Evolutionary conservation across 2,329 filamentous ascomycete genomes (phyloP).

Genomic region (Daldinia sp.): DNA sequence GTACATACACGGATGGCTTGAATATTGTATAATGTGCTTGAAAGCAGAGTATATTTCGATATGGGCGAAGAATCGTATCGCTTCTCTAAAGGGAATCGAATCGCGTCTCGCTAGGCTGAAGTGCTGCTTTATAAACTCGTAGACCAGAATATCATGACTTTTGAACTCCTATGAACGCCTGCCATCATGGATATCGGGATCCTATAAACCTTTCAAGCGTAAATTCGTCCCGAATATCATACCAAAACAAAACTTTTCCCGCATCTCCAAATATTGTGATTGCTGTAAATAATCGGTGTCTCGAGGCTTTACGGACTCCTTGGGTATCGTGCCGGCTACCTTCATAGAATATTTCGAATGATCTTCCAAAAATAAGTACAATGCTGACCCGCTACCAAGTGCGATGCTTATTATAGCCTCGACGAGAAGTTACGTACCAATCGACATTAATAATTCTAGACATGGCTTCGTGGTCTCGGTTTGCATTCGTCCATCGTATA

Average conservation of each 20-base stretch:
- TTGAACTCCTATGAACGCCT: conserved; percentile 32
- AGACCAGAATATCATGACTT: conserved; percentile 25
- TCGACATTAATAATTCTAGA: not conserved
- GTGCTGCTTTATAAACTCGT: conserved; percentile 3
- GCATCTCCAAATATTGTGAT: conserved; percentile 24
- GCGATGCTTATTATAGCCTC: not conserved
- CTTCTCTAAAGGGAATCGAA: conserved; percentile 15
- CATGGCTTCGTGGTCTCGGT: conserved; percentile 3
- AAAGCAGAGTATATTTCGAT: conserved; percentile 6
- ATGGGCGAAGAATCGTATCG: conserved; percentile 8
- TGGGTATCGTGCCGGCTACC: conserved; percentile 40
- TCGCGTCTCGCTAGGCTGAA: conserved; percentile 2
- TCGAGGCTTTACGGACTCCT: conserved; percentile 31
- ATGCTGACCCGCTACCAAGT: conserved; percentile 8
- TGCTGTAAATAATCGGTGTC: conserved; percentile 24
- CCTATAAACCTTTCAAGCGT: conserved; percentile 15
- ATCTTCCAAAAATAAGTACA: conserved; percentile 15
- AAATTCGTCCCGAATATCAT: conserved; percentile 20
- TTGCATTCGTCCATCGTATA: not conserved
- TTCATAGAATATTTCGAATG: conserved; percentile 32
- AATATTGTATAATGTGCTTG: conserved; percentile 6
- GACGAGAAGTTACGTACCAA: not conserved
- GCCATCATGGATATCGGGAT: conserved; percentile 25
- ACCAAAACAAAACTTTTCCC: conserved; percentile 25
- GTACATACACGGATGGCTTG: conserved; percentile 17